Base-by-base conservation (phyloP, 495 filamentous ascomycete species). In the Tuber melanosporum region DNA sequence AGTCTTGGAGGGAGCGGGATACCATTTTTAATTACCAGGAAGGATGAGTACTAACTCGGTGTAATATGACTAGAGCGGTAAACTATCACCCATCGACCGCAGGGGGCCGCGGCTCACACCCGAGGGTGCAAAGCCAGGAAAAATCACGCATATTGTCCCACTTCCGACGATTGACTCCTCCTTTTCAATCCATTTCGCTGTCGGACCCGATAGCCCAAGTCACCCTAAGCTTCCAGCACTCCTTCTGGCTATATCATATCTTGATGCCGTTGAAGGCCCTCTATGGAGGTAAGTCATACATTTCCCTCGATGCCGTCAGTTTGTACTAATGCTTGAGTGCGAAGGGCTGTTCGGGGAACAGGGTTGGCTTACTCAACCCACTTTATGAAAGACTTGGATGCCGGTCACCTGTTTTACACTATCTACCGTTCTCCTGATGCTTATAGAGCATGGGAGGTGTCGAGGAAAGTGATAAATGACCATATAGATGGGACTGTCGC, bases 91-190 rank as follows among this genome's bases (percentile, higher is more conserved):
- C 7, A 86, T 93, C 70, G 90, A 91, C 57, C 83, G 86, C 71
- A 86, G 89, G 12, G 86, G 87, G 71, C 86, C 89, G 26, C 87
- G 92, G 46, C 89, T 97, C 36, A 95, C 89, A 78, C 86, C 89
- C 19, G 89, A 91, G 49, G 95, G 94, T 12, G 86, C 87, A 57
- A 88, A 88, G 10, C 91, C 94, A 20, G 95, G 95, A 22, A 86
- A 88, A 49, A 85, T 91, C 71, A 90, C 92, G 14, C 92, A 92
- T 76, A 87, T 99, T 71, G 89, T 99, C 39, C 94, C 95, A 22
- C 92, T 99, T 89, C 89, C 92, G 2, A 93, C 94, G 9, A 92
- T 97, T 74, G 95, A 99, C 86, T 94, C 91, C n/a, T 96, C 93
- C 5, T 98, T 92, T 86, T 91, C 91, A 43, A 88, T 94, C 69